Base-by-base conservation (phyloP, 129 eudicot species). In the Arctium lappa region DNA sequence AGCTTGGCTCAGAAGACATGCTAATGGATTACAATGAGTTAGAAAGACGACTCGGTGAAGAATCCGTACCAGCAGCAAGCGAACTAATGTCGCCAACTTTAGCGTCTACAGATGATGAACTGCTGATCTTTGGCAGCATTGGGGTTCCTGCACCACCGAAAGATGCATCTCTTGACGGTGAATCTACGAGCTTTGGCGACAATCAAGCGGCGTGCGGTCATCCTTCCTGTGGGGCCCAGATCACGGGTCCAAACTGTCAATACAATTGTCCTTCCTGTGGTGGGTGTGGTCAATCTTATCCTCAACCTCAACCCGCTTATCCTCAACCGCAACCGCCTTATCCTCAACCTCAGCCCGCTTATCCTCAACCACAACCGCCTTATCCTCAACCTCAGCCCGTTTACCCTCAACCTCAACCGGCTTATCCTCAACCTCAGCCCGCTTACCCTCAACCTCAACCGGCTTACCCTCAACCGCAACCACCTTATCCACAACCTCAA, bases 201-300 rank as follows among this genome's bases (percentile, higher is more conserved):
- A 53, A 60, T 27, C 76, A 79, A 84, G 48, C 2, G 48, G 84
- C 18, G 16, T 84, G 87, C 63, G 74, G 46, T 16, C 78, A 18
- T 62, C 81, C 86, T 48, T 32, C 6, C 3, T 34, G 77, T 48
- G 15, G 33, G 33, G 42, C 42, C 4, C 46, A 3, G 3, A 7
- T 22, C 13, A 1, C n/a, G 66, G n/a, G 39, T 29, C 85, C 85
- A 44, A 39, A 30, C n/a, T 74, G 79, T 81, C 46, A 9, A 29
- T 30, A 62, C 32, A 39, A 6, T 13, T 27, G 46, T 39, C 46
- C 34, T 56, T 34, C 46, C 0, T 22, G 18, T 39, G 69, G 18
- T 39, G 69, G 16, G 75, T 22, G n/a, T 40, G 32, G 15, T 27
- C 81, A 72, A 62, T 22, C 36, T 37, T 39, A 66, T 29, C 53